A percentile compares a stretch with the other conserved stretches of the same genome.
Evolutionary conservation across 495 filamentous ascomycete species (phyloP).

Genomic region (Tuber microsphaerosporum): DNA sequence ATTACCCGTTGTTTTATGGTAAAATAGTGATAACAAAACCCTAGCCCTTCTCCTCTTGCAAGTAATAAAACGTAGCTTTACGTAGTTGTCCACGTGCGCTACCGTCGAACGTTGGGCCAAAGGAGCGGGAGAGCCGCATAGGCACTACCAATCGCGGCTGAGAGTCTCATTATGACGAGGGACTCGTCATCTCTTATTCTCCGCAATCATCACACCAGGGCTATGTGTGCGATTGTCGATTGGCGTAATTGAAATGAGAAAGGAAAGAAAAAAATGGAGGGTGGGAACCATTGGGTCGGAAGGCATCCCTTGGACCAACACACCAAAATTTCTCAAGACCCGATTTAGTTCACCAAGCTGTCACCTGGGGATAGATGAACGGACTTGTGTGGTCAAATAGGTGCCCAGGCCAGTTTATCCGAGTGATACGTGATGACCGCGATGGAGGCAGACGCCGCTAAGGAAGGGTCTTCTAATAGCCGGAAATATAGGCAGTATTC

Average conservation of each 20-base stretch:
- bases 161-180: neutral
- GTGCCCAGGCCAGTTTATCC: neutral
- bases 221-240: neutral
- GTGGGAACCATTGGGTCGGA: neutral
- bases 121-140: neutral
- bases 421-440: slow-evolving; percentile 1
- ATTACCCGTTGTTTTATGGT: neutral
- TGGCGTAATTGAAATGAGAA: neutral
- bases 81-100: neutral
- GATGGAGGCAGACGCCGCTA: neutral
- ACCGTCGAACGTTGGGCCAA: neutral
- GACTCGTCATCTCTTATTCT: neutral
- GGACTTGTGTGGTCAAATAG: neutral
- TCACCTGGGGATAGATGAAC: neutral
- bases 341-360: neutral
- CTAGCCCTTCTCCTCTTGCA: neutral
- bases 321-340: neutral
- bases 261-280: neutral
- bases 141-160: neutral
- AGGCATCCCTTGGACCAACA: neutral
- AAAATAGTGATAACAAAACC: neutral
- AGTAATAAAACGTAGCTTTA: neutral
- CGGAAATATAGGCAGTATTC: neutral
- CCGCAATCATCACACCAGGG: neutral
- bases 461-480: neutral